Conservation (phyloP, 1,284 basidiomycete genomes). For the Vanrija pseudolonga region DNA sequence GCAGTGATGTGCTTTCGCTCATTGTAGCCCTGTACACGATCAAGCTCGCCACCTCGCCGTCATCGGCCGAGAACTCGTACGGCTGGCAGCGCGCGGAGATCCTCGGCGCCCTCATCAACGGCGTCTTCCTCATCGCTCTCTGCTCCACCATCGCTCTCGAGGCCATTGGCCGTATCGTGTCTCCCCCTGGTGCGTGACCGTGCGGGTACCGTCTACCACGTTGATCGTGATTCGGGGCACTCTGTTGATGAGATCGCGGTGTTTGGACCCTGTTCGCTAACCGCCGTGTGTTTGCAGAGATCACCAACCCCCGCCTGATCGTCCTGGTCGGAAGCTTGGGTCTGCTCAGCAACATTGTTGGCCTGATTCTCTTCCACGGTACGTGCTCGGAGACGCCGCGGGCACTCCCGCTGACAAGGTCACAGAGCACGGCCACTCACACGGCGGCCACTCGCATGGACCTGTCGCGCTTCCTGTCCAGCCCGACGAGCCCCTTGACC, state of each 20-base stretch:
- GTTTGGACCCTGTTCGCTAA: too few relatives aligned
- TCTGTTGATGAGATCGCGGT: too few relatives aligned
- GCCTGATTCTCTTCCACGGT: constrained; percentile 95
- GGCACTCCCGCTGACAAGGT: neutral
- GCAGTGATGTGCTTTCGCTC: constrained; percentile 89
- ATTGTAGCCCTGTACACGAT: constrained; percentile 95
- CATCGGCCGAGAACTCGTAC: constrained; percentile 44
- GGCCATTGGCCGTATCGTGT: constrained; percentile 85
- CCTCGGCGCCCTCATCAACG: constrained; percentile 89
- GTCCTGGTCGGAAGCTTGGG: constrained; percentile 88
- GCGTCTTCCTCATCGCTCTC: constrained; percentile 90
- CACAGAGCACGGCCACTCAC: constrained; percentile 67
- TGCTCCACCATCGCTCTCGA: constrained; percentile 96
- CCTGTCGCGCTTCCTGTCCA: constrained; percentile 25
- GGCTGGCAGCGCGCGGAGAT: constrained; percentile 98
- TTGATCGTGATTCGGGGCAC: too few relatives aligned
- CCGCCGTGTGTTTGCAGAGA: constrained; percentile 57
- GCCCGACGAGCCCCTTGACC: constrained; percentile 15
- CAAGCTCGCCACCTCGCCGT: constrained; percentile 59
- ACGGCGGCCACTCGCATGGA: constrained; percentile 45
- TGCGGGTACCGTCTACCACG: too few relatives aligned
- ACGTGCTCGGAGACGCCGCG: constrained; percentile 25
- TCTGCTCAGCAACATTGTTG: constrained; percentile 85
- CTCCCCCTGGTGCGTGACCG: constrained; percentile 62
- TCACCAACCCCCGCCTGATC: constrained; percentile 80